Percentiles rank a stretch among this genome's conserved stretches.
phyloP scores from a whole-genome alignment of 352 stramenopile genomes.

The Pythium vanterpoolii region DNA sequence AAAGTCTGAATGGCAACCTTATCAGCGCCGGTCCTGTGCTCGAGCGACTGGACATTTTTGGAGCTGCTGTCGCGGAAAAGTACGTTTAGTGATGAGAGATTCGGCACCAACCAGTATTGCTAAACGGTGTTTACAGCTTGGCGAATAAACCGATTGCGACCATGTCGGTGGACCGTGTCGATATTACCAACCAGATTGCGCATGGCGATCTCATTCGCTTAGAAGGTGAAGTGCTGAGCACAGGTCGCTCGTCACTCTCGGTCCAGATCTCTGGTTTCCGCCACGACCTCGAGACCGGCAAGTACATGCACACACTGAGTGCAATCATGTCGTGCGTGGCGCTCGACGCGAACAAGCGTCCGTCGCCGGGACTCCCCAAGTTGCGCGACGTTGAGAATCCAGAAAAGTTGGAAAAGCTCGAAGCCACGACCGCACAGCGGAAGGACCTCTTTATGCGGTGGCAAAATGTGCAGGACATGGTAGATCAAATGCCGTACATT shows the following conservation, averaged over 20 bases:
- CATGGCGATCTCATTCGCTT: constrained; percentile 62
- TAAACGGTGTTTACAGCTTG: constrained; percentile 22
- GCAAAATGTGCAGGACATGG: constrained; percentile 60
- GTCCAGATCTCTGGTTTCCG: constrained; percentile 67
- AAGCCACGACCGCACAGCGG: constrained; percentile 54
- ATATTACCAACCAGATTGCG: constrained; percentile 60
- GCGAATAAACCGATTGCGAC: constrained; percentile 58
- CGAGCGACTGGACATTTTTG: constrained; percentile 52
- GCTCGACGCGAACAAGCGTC: constrained; percentile 60
- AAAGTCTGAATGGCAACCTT: constrained; percentile 30
- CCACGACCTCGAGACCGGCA: constrained; percentile 59
- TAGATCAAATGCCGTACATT: constrained; percentile 57
- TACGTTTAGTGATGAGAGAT: constrained; percentile 1
- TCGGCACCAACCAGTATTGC: not conserved
- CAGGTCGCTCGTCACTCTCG: constrained; percentile 49
- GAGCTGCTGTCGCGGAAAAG: constrained; percentile 60
- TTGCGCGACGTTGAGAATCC: constrained; percentile 37
- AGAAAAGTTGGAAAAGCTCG: constrained; percentile 45
- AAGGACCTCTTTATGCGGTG: constrained; percentile 60
- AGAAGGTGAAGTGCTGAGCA: constrained; percentile 61
- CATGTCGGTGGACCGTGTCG: constrained; percentile 65
- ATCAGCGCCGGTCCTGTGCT: constrained; percentile 32
- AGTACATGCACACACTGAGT: constrained; percentile 64
- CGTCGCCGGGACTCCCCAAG: constrained; percentile 46
- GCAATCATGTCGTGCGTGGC: constrained; percentile 74